Percentiles rank a stretch among this genome's conserved stretches.
Evolutionary conservation across 192 early-diverging fungal genomes (phyloP).

Genomic region (Allomyces javanicus): DNA sequence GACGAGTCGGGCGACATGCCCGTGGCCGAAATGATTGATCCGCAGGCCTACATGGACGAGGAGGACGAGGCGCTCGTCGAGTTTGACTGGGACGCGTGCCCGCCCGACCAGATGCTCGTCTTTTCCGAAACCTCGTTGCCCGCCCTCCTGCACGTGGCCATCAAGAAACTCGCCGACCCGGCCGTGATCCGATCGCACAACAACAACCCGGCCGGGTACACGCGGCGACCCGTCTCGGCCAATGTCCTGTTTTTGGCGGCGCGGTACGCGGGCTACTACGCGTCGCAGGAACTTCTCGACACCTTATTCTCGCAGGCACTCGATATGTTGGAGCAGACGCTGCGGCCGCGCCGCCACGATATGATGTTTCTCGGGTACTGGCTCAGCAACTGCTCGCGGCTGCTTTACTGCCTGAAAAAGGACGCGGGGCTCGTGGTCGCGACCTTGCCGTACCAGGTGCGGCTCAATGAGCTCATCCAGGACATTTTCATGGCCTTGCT

Average conservation of each 20-base stretch:
- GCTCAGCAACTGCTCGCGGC: conserved; percentile 63
- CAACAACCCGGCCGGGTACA: conserved; percentile 38
- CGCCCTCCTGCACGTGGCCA: conserved; percentile 48
- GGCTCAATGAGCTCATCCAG: conserved; percentile 55
- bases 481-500: conserved; percentile 5
- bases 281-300: conserved; percentile 48
- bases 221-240: conserved; percentile 44
- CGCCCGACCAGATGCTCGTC: conserved; percentile 91
- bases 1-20: background rate
- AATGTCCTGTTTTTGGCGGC: conserved; percentile 76
- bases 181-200: conserved; percentile 5
- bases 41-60: conserved; percentile 19
- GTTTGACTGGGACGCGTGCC: conserved; percentile 64
- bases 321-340: conserved; percentile 1
- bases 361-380: conserved; percentile 51
- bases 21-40: conserved; percentile 2
- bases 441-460: conserved; percentile 50
- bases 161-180: conserved; percentile 14
- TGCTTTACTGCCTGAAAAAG: conserved; percentile 72
- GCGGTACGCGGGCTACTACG: conserved; percentile 69
- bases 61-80: conserved; percentile 14
- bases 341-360: conserved; percentile 20
- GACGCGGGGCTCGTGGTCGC: conserved; percentile 51
- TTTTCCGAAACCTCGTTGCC: conserved; percentile 53
- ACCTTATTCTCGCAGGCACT: conserved; percentile 39